phyloP scores from a whole-genome alignment of 225 moss, liverwort and hornwort species.

The Physcomitrellopsis africana region DNA sequence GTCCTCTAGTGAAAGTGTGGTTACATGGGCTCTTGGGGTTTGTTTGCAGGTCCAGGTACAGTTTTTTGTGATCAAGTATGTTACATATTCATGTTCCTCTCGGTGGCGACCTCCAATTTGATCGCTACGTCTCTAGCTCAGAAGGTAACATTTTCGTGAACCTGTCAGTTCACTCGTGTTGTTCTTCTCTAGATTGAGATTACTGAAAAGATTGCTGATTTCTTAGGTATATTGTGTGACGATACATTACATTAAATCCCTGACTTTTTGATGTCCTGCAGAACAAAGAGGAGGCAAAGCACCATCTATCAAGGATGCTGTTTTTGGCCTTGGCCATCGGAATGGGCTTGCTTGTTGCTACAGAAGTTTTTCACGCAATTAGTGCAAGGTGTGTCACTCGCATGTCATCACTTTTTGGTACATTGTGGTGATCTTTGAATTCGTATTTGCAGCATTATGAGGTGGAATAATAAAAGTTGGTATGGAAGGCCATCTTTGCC shows the following conservation, averaged over 20 bases:
- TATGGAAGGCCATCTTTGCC: constrained; percentile 7
- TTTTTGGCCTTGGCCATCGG: constrained; percentile 84
- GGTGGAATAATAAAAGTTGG: neutral
- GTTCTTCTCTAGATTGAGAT: neutral
- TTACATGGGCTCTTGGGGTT: neutral
- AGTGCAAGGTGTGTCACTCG: constrained; percentile 61
- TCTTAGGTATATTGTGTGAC: neutral
- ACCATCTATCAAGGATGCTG: constrained; percentile 82
- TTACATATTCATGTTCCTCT: constrained; percentile 93
- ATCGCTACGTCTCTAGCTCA: constrained; percentile 91
- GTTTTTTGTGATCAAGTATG: constrained; percentile 87
- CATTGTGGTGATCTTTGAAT: neutral
- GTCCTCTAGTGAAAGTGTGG: neutral
- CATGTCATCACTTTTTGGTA: neutral
- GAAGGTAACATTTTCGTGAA: constrained; percentile 42
- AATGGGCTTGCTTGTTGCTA: constrained; percentile 58
- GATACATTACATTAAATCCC: neutral
- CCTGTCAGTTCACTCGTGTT: neutral
- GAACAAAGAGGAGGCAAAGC: constrained; percentile 79
- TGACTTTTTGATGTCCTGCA: constrained; percentile 17
- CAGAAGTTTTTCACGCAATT: constrained; percentile 64
- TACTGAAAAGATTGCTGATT: neutral
- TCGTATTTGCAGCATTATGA: neutral
- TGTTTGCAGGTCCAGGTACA: constrained; percentile 80
- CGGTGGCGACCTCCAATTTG: constrained; percentile 91